Base-by-base conservation (phyloP, 495 filamentous ascomycete genomes). In the Penicillium argentinense region DNA sequence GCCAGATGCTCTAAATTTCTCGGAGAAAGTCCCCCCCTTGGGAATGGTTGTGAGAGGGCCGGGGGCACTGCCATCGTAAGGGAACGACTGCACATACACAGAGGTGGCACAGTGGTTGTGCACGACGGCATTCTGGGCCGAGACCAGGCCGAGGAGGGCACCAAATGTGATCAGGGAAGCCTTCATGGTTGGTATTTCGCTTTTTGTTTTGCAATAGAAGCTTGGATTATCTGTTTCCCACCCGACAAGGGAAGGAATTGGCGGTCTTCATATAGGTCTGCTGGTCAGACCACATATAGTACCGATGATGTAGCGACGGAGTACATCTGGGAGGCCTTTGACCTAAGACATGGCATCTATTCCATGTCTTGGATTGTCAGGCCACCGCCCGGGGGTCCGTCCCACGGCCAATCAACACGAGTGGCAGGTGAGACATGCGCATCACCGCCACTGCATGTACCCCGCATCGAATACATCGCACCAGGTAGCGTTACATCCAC, bases 1-100 rank as follows among this genome's bases (percentile, higher is more conserved):
- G 37, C 60, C 57, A 47, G 60, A 51, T 43, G 33, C 6, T 49
- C 41, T 50, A 21, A 63, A 63, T 32, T 51, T 44, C 41, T 63
- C 57, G 17, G 60, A 56, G 52, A 63, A 63, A 18, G 48, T 56
- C 25, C 32, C 44, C 14, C 57, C 60, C n/a, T 51, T 44, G 1
- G 54, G n/a, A 42, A 64, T 34, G 18, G 60, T 56, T 27, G 54
- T 64, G 24, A 64, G 60, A 44, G 60, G 51, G 16, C 57, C 60
- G 2, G 57, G 42, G 19, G 51, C 60, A 32, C 60, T 59, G 40
- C 60, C 60, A 54, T 59, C 60, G 30, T 52, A 59, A 26, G 60
- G 60, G 54, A 59, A 56, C 14, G 60, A 64, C 49, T 64, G 60
- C 38, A 64, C 45, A 42, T 64, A 64, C 3, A 64, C 54, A 2